Percentiles rank a stretch among this genome's conserved stretches.
These are phyloP conservation scores for Pulveroboletus ravenelii DNA, from an alignment of 768 basidiomycete genomes.

Conservation along the genomic window DNA sequence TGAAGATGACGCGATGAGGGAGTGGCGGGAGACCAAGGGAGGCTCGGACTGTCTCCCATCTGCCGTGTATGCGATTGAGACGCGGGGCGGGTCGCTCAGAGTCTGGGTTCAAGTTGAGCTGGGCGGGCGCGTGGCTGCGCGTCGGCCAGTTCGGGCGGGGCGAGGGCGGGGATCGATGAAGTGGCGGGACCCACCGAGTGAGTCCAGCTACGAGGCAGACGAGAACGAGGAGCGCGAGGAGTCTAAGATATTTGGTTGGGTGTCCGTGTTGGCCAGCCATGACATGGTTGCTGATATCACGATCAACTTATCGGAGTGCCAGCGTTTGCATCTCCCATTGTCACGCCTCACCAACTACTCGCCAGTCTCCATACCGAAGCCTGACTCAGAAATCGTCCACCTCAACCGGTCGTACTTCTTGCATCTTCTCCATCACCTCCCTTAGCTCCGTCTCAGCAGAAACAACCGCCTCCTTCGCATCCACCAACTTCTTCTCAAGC, in stretches of 20 bases:
- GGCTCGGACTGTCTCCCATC: slow-evolving; percentile 30
- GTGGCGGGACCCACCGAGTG: slow-evolving; percentile 11
- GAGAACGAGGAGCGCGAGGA: slow-evolving; percentile 19
- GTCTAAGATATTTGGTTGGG: slow-evolving; percentile 13
- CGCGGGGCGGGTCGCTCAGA: not conserved
- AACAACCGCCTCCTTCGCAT: slow-evolving; percentile 66
- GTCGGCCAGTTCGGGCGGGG: not conserved
- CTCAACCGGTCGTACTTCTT: slow-evolving; percentile 47
- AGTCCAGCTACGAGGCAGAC: slow-evolving; percentile 22
- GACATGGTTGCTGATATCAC: slow-evolving; percentile 9
- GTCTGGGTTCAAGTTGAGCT: not conserved
- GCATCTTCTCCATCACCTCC: slow-evolving; percentile 69
- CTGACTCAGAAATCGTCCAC: slow-evolving; percentile 30
- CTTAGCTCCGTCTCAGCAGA: slow-evolving; percentile 72
- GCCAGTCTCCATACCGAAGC: not conserved
- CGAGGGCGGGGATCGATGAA: not conserved
- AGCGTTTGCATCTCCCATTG: too few species aligned
- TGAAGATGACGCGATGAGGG: slow-evolving; percentile 7
- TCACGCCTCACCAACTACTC: too few species aligned
- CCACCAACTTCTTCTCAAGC: slow-evolving; percentile 66
- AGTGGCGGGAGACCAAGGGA: slow-evolving; percentile 29
- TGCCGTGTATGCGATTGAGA: slow-evolving; percentile 23
- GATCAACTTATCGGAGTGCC: too few species aligned
- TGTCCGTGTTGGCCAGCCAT: slow-evolving; percentile 17
- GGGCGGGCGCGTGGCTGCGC: not conserved